Percentiles rank a stretch among this genome's conserved stretches.
phyloP scores from a whole-genome alignment of 345 rosid genomes.

The Erucastrum elatum region DNA sequence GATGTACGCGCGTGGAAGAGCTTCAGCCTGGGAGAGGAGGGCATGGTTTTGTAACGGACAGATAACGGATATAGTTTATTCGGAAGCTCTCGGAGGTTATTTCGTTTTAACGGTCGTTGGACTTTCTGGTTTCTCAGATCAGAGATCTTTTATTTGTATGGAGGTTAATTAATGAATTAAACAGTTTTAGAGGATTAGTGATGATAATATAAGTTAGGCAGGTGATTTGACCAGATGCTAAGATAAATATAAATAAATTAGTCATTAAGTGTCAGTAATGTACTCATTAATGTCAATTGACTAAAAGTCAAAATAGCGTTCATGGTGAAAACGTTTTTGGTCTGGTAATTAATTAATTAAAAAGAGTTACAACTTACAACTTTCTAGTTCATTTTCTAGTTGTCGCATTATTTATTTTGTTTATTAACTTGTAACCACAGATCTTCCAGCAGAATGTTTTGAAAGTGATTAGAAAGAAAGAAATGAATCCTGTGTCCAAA shows the following conservation, averaged over 20 bases:
- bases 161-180: background rate
- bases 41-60: slow-evolving; percentile 44
- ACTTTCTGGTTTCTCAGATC: slow-evolving; percentile 3
- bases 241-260: background rate
- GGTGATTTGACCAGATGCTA: slow-evolving; percentile 6
- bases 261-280: background rate
- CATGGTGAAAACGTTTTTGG: slow-evolving; percentile 22
- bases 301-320: background rate
- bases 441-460: background rate
- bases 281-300: background rate
- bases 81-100: background rate
- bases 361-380: background rate
- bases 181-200: slow-evolving; percentile 14
- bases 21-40: slow-evolving; percentile 62
- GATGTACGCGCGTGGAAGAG: slow-evolving; percentile 51
- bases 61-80: slow-evolving; percentile 19
- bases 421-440: background rate
- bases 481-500: slow-evolving; percentile 2
- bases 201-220: slow-evolving; percentile 13
- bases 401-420: background rate
- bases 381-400: background rate
- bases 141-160: background rate
- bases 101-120: slow-evolving; percentile 31
- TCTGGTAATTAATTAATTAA: background rate
- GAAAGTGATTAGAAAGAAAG: background rate